phyloP scores from a whole-genome alignment of 371 early-diverging fungal species.

The Conidiobolus incongruus region DNA sequence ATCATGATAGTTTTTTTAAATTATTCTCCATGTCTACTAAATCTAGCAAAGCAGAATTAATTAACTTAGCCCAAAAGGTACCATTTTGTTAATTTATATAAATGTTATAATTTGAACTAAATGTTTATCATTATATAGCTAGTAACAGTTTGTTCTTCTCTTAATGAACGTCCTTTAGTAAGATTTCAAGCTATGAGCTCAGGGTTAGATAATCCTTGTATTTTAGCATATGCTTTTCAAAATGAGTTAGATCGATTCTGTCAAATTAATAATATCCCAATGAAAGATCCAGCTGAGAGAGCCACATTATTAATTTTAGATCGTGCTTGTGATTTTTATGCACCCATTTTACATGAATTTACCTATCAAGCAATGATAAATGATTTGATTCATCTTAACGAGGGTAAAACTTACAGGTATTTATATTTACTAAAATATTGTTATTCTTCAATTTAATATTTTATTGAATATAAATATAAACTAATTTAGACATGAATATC shows the following conservation, averaged over 20 bases:
- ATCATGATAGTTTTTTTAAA: conserved; percentile 33
- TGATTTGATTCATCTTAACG: conserved; percentile 61
- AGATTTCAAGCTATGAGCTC: conserved; percentile 51
- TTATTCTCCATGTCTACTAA: conserved; percentile 21
- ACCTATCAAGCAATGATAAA: conserved; percentile 87
- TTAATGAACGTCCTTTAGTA: conserved; percentile 72
- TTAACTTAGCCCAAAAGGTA: conserved; percentile 39
- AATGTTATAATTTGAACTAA: conserved; percentile 7
- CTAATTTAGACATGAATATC: too few relatives aligned
- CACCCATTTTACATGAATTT: conserved; percentile 82
- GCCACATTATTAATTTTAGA: conserved; percentile 66
- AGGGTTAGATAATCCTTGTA: conserved; percentile 15
- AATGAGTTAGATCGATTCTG: conserved; percentile 30
- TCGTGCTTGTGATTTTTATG: conserved; percentile 61
- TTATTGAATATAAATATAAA: too few relatives aligned
- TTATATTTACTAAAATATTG: conserved; percentile 25
- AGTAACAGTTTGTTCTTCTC: conserved; percentile 41
- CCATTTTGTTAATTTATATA: not conserved
- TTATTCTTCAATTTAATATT: too few relatives aligned
- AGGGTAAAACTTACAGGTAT: conserved; percentile 39
- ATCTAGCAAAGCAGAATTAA: conserved; percentile 28
- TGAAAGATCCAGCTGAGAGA: conserved; percentile 33
- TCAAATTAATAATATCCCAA: conserved; percentile 15
- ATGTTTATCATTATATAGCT: conserved; percentile 15
- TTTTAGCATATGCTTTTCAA: conserved; percentile 24